phyloP scores from a whole-genome alignment of 148 eudicot genomes.

The Rhododendron mucronatum region DNA sequence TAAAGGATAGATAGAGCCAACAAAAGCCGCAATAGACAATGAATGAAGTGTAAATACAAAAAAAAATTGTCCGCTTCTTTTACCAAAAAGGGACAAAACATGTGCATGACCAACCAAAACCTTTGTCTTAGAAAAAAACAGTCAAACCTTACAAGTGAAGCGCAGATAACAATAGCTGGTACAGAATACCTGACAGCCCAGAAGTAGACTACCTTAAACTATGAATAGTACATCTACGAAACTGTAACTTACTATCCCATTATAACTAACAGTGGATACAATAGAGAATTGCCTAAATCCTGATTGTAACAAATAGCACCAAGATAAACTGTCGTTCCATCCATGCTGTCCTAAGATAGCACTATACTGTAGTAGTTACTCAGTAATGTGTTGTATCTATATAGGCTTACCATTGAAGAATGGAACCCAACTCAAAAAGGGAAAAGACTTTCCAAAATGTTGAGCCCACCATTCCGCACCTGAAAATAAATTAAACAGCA shows the following conservation, averaged over 20 bases:
- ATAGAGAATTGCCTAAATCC: neutral
- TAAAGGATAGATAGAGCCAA: neutral
- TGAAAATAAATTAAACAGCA: slow-evolving; percentile 17
- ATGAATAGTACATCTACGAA: neutral
- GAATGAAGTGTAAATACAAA: neutral
- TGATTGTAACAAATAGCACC: neutral
- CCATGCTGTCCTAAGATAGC: neutral
- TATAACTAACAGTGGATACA: neutral
- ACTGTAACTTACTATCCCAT: neutral
- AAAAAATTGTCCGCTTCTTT: neutral
- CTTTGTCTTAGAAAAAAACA: neutral
- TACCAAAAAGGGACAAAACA: neutral
- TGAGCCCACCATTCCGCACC: slow-evolving; percentile 99
- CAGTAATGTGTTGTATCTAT: neutral
- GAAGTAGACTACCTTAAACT: neutral
- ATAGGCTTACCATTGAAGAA: slow-evolving; percentile 49
- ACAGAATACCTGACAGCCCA: neutral
- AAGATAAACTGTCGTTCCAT: neutral
- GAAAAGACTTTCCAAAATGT: slow-evolving; percentile 65
- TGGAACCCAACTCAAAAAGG: slow-evolving; percentile 86
- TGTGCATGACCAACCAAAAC: neutral
- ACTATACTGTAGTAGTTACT: neutral
- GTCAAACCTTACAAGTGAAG: neutral
- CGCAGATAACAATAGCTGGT: neutral
- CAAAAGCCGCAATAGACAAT: neutral